A percentile compares a stretch with the other conserved stretches of the same genome.
Evolutionary conservation across 208 protist genomes (phyloP).

Genomic region (Leishmania martiniquensis): DNA sequence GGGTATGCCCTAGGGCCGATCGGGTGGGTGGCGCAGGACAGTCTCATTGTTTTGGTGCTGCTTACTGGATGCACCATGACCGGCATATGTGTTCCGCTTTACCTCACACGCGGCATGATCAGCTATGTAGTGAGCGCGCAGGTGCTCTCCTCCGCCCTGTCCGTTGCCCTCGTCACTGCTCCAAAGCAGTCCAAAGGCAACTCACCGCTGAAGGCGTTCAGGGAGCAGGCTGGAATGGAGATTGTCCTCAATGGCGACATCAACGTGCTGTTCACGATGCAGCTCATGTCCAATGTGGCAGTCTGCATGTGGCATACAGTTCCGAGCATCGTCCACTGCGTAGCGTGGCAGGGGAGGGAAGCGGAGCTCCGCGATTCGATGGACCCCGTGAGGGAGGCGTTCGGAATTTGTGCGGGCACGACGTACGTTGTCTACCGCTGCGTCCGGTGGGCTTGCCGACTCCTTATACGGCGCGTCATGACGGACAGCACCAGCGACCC

Average conservation of each 20-base stretch:
- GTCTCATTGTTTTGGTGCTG: conserved; percentile 50
- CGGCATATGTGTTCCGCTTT: conserved; percentile 71
- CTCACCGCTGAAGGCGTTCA: conserved; percentile 37
- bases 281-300: conserved; percentile 62
- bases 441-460: conserved; percentile 38
- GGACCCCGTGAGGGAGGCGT: conserved; percentile 66
- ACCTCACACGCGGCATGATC: conserved; percentile 84
- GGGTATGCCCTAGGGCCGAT: conserved; percentile 81
- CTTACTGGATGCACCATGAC: conserved; percentile 70
- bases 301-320: conserved; percentile 79
- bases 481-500: conserved; percentile 20
- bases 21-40: conserved; percentile 78
- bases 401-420: conserved; percentile 67
- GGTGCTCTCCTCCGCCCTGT: conserved; percentile 67
- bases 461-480: conserved; percentile 39
- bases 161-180: conserved; percentile 52
- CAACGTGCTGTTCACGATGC: conserved; percentile 77
- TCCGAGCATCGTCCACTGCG: conserved; percentile 61
- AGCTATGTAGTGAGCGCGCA: conserved; percentile 80
- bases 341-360: conserved; percentile 43
- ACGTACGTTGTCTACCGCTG: conserved; percentile 68
- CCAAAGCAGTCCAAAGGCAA: conserved; percentile 26
- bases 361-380: conserved; percentile 34
- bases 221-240: conserved; percentile 41
- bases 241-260: conserved; percentile 61